phyloP scores from a whole-genome alignment of 2,329 filamentous ascomycete genomes.

The Pseudopithomyces chartarum region DNA sequence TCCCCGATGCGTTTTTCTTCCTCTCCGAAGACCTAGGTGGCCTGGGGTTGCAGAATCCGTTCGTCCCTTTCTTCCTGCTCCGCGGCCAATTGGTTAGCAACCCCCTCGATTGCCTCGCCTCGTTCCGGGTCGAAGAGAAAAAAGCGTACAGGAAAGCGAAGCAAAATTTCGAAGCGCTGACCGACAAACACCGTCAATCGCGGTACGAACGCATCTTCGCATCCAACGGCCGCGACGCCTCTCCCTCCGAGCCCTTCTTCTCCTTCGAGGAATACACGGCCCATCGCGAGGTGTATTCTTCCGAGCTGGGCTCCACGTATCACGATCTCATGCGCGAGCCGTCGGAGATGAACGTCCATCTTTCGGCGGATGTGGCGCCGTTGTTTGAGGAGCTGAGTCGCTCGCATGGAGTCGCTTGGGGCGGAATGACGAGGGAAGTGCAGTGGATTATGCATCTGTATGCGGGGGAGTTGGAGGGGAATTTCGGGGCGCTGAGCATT shows the following conservation, averaged over 20 bases:
- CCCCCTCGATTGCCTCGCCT: conserved; percentile 48
- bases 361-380: conserved; percentile 10
- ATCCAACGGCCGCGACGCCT: no score
- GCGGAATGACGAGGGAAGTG: conserved; percentile 2
- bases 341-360: conserved; percentile 1
- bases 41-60: conserved; percentile 53
- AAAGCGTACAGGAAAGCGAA: conserved; percentile 36
- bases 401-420: conserved; percentile 9
- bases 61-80: conserved; percentile 52
- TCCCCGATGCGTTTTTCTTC: conserved; percentile 56
- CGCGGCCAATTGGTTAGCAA: conserved; percentile 13
- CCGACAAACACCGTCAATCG: conserved; percentile 12
- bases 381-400: conserved; percentile 14
- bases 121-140: conserved; percentile 42
- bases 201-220: conserved; percentile 8
- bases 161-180: conserved; percentile 30
- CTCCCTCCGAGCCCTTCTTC: conserved; percentile 11
- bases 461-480: conserved; percentile 25
- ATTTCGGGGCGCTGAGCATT: conserved; percentile 28
- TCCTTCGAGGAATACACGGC: conserved; percentile 14
- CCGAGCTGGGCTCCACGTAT: conserved; percentile 3
- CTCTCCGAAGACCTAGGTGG: conserved; percentile 55
- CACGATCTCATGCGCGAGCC: conserved; percentile 11
- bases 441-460: conserved; percentile 49
- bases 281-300: conserved; percentile 7